Percentiles rank a stretch among this genome's conserved stretches.
Evolutionary conservation across 225 moss, liverwort and hornwort species (phyloP).

Genomic region (Straminergon stramineum): DNA sequence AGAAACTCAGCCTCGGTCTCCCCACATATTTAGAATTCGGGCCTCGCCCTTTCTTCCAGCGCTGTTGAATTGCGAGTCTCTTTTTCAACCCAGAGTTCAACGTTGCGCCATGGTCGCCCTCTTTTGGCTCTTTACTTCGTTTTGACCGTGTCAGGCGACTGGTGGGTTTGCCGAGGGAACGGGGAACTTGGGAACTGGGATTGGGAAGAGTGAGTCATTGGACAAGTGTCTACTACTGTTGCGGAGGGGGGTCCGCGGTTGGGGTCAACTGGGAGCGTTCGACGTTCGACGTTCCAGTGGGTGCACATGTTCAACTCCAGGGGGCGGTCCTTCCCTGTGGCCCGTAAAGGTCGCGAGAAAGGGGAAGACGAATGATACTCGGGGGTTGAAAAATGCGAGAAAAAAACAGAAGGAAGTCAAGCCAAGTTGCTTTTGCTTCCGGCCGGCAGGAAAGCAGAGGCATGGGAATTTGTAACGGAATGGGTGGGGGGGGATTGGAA

Average conservation of each 20-base stretch:
- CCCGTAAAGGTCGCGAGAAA: background rate
- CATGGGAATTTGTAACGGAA: background rate
- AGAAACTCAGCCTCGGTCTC: background rate
- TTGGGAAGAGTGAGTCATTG: background rate
- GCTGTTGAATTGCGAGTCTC: background rate
- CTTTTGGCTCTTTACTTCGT: background rate
- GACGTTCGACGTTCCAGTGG: background rate
- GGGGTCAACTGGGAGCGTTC: background rate
- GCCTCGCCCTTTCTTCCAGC: background rate
- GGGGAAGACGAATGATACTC: background rate
- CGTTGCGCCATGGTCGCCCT: background rate
- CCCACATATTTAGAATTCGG: background rate
- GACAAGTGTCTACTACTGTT: background rate
- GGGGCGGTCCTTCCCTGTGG: background rate
- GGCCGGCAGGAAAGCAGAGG: fast-evolving
- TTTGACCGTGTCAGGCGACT: background rate
- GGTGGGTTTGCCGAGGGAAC: background rate
- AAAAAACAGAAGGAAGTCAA: background rate
- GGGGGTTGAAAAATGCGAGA: background rate
- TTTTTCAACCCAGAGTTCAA: constrained; percentile 6
- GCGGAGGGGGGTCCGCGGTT: background rate
- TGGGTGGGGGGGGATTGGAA: background rate
- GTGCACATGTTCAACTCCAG: background rate
- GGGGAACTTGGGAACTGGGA: background rate
- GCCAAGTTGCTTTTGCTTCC: background rate